Evolutionary conservation across 2,329 filamentous ascomycete genomes (phyloP), one percentile per base, ranked within the genome.

Genomic region (Talaromyces sp.): DNA sequence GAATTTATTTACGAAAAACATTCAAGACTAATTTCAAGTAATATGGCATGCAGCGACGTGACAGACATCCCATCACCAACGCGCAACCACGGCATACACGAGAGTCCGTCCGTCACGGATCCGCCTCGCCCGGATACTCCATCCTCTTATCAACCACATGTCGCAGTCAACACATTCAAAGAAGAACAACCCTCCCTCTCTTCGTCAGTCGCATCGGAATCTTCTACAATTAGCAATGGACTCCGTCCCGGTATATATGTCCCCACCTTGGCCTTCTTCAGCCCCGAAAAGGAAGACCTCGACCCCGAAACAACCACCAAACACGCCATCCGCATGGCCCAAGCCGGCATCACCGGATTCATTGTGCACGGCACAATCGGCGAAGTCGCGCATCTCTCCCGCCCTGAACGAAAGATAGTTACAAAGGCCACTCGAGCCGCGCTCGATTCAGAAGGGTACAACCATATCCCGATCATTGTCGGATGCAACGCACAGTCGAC

Each of bases 401-500:
- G 80, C 12, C 77, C 81, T 57, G 83, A 85, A 72, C 76, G 83
- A 56, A 75, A 74, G 61, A 67, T 72, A 30, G 73, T 81, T 14
- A 85, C 85, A 59, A 74, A 81, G 12, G 76, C 84, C 54, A 83
- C 70, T 79, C 50, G 55, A 57, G 56, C 62, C 60, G 57, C 60
- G 87, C n/a, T 61, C 10, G 51, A 44, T 7, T 10, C 36, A 4
- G 8, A 57, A 14, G 54, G 54, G 1, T 40, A 56, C 5, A 44
- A 23, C 9, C n/a, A 47, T 4, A 3, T 52, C 4, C 55, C 44
- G 51, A 75, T 92, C 65, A 88, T 92, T 63, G 89, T 89, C 44
- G 89, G 89, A 50, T 90, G 88, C 69, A 87, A 87, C 60, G 82
- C 84, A 58, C 87, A 90, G 70, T 89, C 87, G 59, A 88, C 85